A percentile compares a stretch with the other conserved stretches of the same genome.
These are phyloP conservation scores for Atkinsonella texensis DNA, from an alignment of 2,329 filamentous ascomycete genomes.

Conservation along the genomic window DNA sequence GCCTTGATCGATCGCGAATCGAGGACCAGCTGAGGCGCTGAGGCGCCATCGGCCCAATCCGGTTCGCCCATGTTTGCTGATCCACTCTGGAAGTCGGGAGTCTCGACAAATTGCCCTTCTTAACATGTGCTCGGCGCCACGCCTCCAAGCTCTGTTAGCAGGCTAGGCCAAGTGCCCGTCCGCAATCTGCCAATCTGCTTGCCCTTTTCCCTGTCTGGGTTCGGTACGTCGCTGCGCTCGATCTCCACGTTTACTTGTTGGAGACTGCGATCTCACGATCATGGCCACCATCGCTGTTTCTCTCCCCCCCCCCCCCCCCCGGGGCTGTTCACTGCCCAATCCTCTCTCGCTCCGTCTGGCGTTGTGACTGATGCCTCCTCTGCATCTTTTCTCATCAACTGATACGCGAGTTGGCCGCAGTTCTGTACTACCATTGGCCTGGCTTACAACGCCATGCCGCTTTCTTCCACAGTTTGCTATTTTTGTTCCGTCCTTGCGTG, in stretches of 20 bases:
- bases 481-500: background rate
- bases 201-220: background rate
- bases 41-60: slow-evolving; percentile 6
- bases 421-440: background rate
- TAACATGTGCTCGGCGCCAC: background rate
- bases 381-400: background rate
- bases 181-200: background rate
- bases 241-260: slow-evolving; percentile 4
- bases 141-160: background rate
- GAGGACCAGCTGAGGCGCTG: background rate
- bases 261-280: slow-evolving; percentile 6
- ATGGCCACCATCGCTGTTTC: background rate
- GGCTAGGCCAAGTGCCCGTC: background rate
- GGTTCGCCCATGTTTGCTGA: background rate
- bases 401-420: background rate
- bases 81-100: background rate
- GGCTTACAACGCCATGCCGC: background rate
- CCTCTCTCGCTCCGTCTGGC: background rate
- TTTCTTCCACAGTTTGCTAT: background rate
- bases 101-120: background rate
- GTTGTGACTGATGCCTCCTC: background rate
- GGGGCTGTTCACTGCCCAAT: background rate
- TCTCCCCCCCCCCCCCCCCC: background rate
- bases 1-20: slow-evolving; percentile 5
- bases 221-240: background rate